phyloP scores from a whole-genome alignment of 176 grass and related monocot genomes.

The Hordeum marinum region DNA sequence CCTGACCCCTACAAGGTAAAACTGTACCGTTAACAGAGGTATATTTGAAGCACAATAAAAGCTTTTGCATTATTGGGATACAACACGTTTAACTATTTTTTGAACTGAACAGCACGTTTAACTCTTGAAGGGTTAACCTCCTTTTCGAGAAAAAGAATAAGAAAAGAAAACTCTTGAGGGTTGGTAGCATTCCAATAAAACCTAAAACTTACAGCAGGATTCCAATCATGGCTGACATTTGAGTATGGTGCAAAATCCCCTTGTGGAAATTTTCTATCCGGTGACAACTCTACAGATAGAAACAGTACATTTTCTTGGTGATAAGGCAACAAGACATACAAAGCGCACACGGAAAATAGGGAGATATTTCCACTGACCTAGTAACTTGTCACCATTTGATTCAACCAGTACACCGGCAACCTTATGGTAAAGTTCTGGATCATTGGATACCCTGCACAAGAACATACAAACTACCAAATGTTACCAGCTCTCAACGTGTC shows the following conservation, averaged over 20 bases:
- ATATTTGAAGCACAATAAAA: slow-evolving; percentile 14
- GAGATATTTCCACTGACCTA: slow-evolving; percentile 36
- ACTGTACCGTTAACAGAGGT: slow-evolving; percentile 18
- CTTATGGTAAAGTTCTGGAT: slow-evolving; percentile 63
- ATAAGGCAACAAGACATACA: background rate
- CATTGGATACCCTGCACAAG: slow-evolving; percentile 56
- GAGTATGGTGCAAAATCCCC: slow-evolving; percentile 82
- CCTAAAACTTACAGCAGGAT: slow-evolving; percentile 78
- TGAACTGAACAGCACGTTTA: too few species aligned
- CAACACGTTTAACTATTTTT: background rate
- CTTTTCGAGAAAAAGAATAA: too few species aligned
- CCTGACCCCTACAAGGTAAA: slow-evolving; percentile 73
- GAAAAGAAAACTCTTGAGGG: background rate
- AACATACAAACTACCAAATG: slow-evolving; percentile 28
- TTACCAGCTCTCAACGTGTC: slow-evolving; percentile 17
- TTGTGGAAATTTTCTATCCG: slow-evolving; percentile 94
- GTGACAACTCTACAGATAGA: slow-evolving; percentile 65
- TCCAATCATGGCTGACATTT: slow-evolving; percentile 87
- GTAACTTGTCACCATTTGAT: slow-evolving; percentile 51
- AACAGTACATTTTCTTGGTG: slow-evolving; percentile 14
- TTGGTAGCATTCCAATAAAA: slow-evolving; percentile 16
- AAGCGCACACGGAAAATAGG: background rate
- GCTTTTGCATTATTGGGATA: background rate
- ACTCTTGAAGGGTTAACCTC: too few species aligned
- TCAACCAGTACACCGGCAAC: slow-evolving; percentile 86